Base-by-base conservation (phyloP, 352 stramenopile species). In the Globisporangium solare region DNA sequence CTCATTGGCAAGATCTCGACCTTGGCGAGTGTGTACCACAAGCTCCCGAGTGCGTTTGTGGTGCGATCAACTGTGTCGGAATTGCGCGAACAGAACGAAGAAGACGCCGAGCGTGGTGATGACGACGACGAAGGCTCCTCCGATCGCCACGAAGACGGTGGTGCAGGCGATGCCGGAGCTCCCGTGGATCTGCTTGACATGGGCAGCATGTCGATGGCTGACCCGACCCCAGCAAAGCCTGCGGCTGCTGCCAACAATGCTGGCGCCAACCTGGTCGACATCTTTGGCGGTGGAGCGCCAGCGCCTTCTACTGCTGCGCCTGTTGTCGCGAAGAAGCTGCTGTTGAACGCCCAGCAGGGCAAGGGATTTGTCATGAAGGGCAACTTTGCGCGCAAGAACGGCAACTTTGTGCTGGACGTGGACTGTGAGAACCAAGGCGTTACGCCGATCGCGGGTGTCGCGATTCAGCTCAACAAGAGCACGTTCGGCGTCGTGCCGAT, bases 401-500 rank as follows among this genome's bases (percentile, higher is more conserved):
- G 70, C 47, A 75, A 69, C 27, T 94, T 94, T 41, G 65, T 88
- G 51, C 56, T 94, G 42, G 84, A 94, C 21, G 67, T 91, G 17
- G 78, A 92, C 51, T 83, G 77, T 43, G 77, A 97, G 66, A 98
- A 98, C 70, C 91, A 94, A 61, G 89, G 85, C 20, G 66, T 88
- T 22, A 73, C 96, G 22, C 81, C 92, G 56, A 89, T 99, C 57
- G 58, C 67, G 1, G 78, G 82, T 11, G 71, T 99, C 31, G 96
- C 95, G 35, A 95, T 99, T 56, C 96, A 99, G 70, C 78, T 99
- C 35, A 99, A 99, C 82, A 99, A 99, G 79, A 98, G 95, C 67
- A 95, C 93, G 31, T 98, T 99, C 70, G 95, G 95, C 39, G 81
- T 99, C 14, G 89, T 92, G 47, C 96, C 96, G 6, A 79, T 91